Conservation (phyloP, 192 early-diverging fungal genomes). For the Phycomyces nitens region DNA sequence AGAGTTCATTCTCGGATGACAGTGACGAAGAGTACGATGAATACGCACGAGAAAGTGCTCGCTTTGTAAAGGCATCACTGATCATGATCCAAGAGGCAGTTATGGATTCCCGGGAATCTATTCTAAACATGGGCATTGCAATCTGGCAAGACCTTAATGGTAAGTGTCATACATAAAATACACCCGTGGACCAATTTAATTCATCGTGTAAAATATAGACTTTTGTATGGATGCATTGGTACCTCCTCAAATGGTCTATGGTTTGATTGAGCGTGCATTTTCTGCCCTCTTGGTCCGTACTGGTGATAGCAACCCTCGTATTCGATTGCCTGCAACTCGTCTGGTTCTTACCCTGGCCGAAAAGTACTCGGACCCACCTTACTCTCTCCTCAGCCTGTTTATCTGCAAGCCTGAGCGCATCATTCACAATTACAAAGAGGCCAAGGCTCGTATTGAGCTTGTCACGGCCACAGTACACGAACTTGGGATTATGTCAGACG, state of each 20-base stretch:
- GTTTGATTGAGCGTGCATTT: constrained; percentile 10
- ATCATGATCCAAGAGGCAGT: constrained; percentile 24
- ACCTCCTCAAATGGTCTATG: neutral
- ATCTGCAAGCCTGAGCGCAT: constrained; percentile 22
- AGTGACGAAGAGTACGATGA: constrained; percentile 1
- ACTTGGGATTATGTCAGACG: neutral
- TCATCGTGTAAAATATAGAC: constrained; percentile 9
- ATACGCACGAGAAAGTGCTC: neutral
- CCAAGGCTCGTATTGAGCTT: constrained; percentile 15
- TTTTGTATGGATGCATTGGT: constrained; percentile 8
- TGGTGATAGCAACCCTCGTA: constrained; percentile 16
- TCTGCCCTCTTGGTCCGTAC: constrained; percentile 19
- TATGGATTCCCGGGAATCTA: constrained; percentile 27
- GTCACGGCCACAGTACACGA: constrained; percentile 1
- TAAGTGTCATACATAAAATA: too few relatives aligned
- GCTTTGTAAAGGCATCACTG: constrained; percentile 16
- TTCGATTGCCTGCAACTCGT: constrained; percentile 9
- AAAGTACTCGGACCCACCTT: neutral
- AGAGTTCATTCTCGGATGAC: neutral
- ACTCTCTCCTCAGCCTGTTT: constrained; percentile 7
- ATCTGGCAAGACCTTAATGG: constrained; percentile 25
- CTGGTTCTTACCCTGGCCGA: constrained; percentile 8
- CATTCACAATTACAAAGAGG: constrained; percentile 23
- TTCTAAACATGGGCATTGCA: constrained; percentile 15
- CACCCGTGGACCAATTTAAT: too few relatives aligned